These are phyloP conservation scores for Pyricularia pennisetigena DNA, from an alignment of 2,329 filamentous ascomycete genomes.

Conservation along the genomic window DNA sequence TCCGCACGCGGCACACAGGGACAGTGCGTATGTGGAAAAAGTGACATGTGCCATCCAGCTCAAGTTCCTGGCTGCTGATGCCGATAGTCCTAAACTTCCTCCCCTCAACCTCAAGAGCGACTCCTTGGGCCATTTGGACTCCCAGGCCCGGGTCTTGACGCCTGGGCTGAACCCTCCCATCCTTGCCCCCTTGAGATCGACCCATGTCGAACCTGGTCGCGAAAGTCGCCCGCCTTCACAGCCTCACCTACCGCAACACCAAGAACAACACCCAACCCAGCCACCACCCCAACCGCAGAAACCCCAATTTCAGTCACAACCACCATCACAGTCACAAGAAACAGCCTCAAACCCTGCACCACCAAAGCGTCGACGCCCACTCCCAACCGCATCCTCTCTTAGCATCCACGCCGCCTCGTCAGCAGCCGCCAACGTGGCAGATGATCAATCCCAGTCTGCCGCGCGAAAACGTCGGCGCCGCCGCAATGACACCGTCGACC, in stretches of 20 bases:
- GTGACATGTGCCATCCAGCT: conserved; percentile 1
- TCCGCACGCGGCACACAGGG: background rate
- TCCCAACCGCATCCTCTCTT: background rate
- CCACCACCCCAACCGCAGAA: background rate
- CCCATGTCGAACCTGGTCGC: background rate
- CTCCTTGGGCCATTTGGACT: background rate
- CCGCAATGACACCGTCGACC: background rate
- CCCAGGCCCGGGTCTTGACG: background rate
- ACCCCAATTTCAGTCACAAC: background rate
- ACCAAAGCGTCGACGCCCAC: conserved; percentile 3
- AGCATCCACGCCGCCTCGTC: background rate
- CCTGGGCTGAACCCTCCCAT: background rate
- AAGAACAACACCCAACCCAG: background rate
- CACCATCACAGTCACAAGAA: background rate
- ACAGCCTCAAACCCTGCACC: background rate
- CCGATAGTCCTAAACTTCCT: background rate
- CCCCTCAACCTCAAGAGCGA: background rate
- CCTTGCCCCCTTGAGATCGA: background rate
- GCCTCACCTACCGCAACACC: background rate
- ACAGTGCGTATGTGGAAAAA: background rate
- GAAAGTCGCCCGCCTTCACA: background rate
- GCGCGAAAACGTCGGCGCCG: conserved; percentile 1
- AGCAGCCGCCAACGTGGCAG: background rate
- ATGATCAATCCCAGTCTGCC: background rate
- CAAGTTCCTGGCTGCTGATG: background rate